Base-by-base conservation (phyloP, 768 basidiomycete species). In the Kwoniella dejecticola region DNA sequence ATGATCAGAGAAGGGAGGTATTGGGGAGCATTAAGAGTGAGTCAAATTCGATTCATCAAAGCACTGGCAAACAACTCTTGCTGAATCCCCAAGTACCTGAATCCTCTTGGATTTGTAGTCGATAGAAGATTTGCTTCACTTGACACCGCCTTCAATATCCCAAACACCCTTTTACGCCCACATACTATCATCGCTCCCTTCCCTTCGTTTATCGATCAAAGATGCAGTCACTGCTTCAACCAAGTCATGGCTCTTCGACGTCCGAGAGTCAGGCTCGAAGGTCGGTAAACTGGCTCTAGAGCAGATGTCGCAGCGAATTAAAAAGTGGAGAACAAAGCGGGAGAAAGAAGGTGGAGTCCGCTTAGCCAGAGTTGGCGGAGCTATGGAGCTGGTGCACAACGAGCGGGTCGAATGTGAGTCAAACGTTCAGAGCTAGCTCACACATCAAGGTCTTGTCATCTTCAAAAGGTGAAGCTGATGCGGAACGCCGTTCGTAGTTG, bases 241-340 rank as follows among this genome's bases (percentile, higher is more conserved):
- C 82, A 98, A 97, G 73, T 89, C 95, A 66, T 99, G 96, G 96
- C 81, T 99, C 26, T 85, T 96, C 48, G 94, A 98, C 71, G 92
- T 97, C 53, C 83, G 96, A 59, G 92, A 96, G 69, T 84, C 89
- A 60, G 90, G 90, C 53, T 86, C 87, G 1, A 84, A 88, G 52
- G 89, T 99, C 6, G 96, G 96, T 3, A 84, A 83, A 66, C 84
- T 90, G 3, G 94, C 94, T 2, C 84, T 93, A 44, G 92, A 97
- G 67, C 86, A 87, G 13, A 97, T 98, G 91, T 89, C 92, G 52
- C 75, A 81, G 26, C 85, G 96, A 27, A 86, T 86, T 19, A 83
- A 88, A 71, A 85, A 89, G 63, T 99, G 93, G 93, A 85, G 87
- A 76, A 77, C 83, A 41, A 85, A 88, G 71, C 84, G 90, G 64